phyloP scores from a whole-genome alignment of 2,329 filamentous ascomycete species.

The Plectosphaerella cucumerina region DNA sequence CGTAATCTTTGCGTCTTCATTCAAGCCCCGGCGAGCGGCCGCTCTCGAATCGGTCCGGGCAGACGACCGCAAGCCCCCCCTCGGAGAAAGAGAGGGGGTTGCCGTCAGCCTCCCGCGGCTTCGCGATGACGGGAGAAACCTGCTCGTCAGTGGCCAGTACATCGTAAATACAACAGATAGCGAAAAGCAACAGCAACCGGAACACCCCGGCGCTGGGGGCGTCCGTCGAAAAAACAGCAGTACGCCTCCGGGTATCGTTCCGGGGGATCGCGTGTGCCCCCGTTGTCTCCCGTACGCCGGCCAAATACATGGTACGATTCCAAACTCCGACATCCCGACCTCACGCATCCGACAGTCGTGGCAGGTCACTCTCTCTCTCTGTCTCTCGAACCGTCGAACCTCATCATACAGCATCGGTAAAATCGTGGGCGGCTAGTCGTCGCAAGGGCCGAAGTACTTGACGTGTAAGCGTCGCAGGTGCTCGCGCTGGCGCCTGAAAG shows the following conservation, averaged over 20 bases:
- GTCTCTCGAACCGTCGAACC: too few species aligned
- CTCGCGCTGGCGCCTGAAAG: slow-evolving; percentile 65
- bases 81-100: neutral
- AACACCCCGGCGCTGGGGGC: neutral
- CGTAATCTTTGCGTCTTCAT: neutral
- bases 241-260: neutral
- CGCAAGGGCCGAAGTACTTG: slow-evolving; percentile 28
- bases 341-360: too few species aligned
- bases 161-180: neutral
- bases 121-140: neutral
- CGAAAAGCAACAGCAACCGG: neutral
- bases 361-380: too few species aligned
- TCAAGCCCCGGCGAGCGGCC: neutral
- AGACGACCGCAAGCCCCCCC: neutral
- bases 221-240: neutral
- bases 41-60: neutral
- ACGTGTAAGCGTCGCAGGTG: slow-evolving; percentile 53
- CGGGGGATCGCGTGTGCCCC: neutral
- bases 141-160: slow-evolving; percentile 2
- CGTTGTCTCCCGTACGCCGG: neutral
- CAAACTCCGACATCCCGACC: neutral
- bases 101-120: neutral
- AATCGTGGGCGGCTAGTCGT: slow-evolving; percentile 12
- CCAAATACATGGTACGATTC: neutral
- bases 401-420: too few species aligned